Evolutionary conservation across 1,139 yeast genomes (phyloP), one percentile per base, ranked within the genome.

Genomic region (Pichia terricola): DNA sequence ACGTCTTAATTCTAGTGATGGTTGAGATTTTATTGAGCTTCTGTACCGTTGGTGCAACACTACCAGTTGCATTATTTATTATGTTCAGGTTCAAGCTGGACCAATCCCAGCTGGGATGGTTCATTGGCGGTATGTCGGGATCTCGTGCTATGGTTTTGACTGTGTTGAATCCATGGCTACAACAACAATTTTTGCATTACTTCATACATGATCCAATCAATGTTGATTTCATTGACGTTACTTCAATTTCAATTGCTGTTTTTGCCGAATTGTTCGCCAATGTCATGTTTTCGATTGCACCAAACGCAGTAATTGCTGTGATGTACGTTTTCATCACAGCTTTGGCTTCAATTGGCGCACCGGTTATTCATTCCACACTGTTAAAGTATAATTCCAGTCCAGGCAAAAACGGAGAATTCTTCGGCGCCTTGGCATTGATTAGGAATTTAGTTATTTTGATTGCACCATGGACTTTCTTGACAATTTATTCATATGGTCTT

Each of bases 71-170:
- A 1, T 63, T 85, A 32, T 84, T 76, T 54, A 75, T 81, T 0
- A 75, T 81, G 31, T 77, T 70, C 56, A 59, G 56, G 37, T 84
- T 77, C 59, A 54, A 69, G 26, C 81, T 94, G 86, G 64, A 65
- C 2, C 70, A 85, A 26, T 71, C 66, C 3, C 73, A 73, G 41
- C 62, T 81, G 32, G 88, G 91, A 5, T 70, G 72, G 48, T 70
- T 76, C 46, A 61, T 85, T 47, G 76, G 89, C 0, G 47, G 72
- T 1, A 53, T 72, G 1, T 82, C 86, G 40, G 50, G 75, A 1
- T 60, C 75, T 4, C 63, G 72, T 43, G 68, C 76, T 0, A 22
- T 66, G 0, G 63, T 69, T 0, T 57, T 78, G 11, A 66, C 72
- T 22, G 39, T 67, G 0, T 42, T 72, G 3, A 62, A 72, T 40